phyloP scores from a whole-genome alignment of 192 early-diverging fungal species.

The Piromyces finnis region DNA sequence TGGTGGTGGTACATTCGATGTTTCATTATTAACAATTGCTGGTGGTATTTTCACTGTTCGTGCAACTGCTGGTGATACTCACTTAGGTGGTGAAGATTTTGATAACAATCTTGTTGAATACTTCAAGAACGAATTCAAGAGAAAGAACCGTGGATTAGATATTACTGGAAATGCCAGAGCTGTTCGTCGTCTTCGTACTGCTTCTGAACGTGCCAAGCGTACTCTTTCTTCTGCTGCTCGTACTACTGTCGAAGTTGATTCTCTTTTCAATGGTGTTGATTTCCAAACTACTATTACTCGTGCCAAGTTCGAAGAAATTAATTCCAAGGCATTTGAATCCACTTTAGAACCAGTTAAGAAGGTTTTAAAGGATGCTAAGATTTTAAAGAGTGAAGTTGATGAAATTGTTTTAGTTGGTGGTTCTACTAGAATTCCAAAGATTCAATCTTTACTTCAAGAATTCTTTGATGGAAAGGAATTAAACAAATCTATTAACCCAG shows the following conservation, averaged over 20 bases:
- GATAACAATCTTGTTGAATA: slow-evolving; percentile 38
- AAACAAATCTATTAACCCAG: slow-evolving; percentile 85
- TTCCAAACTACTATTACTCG: slow-evolving; percentile 58
- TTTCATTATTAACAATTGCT: slow-evolving; percentile 57
- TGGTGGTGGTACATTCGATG: slow-evolving; percentile 76
- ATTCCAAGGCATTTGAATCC: slow-evolving; percentile 36
- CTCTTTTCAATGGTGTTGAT: slow-evolving; percentile 56
- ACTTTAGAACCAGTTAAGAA: slow-evolving; percentile 54
- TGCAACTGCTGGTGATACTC: slow-evolving; percentile 67
- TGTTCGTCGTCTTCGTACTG: slow-evolving; percentile 54
- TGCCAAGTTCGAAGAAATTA: slow-evolving; percentile 65
- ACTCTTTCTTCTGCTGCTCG: slow-evolving; percentile 52
- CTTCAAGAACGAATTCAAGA: slow-evolving; percentile 27
- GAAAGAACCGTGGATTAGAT: slow-evolving; percentile 56
- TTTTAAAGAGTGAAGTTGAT: slow-evolving; percentile 54
- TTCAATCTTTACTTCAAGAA: slow-evolving; percentile 15
- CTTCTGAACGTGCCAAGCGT: slow-evolving; percentile 58
- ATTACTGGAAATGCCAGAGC: slow-evolving; percentile 52
- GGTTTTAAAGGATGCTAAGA: slow-evolving; percentile 58
- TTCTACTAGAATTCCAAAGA: not conserved
- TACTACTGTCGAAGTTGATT: slow-evolving; percentile 54
- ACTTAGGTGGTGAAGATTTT: slow-evolving; percentile 71
- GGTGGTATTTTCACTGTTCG: slow-evolving; percentile 65
- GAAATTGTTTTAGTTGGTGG: slow-evolving; percentile 59
- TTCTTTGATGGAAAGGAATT: slow-evolving; percentile 65